Evolutionary conservation across 331 rosid genomes (phyloP).

Genomic region (Prunus yedoensis): DNA sequence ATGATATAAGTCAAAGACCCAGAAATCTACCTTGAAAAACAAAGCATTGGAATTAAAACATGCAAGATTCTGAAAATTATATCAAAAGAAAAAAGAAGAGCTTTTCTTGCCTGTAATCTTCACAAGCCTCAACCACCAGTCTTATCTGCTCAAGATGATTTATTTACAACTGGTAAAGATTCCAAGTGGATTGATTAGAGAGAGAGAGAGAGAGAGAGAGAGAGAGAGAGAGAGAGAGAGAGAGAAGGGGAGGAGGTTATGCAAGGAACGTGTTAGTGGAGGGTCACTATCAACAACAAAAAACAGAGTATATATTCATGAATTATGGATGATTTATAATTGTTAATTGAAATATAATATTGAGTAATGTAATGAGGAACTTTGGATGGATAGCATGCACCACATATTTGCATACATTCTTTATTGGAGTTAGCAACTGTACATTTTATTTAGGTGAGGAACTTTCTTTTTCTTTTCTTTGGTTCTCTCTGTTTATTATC

Average conservation of each 20-base stretch:
- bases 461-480: neutral
- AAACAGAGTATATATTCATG: neutral
- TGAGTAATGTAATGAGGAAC: neutral
- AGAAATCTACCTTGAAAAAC: constrained; percentile 23
- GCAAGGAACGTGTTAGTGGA: constrained; percentile 30
- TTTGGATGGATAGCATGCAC: neutral
- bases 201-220: neutral
- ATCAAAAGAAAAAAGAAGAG: neutral
- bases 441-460: neutral
- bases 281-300: constrained; percentile 46
- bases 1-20: constrained; percentile 11
- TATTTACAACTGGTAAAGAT: constrained; percentile 48
- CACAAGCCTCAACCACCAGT: constrained; percentile 41
- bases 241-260: neutral
- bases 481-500: constrained; percentile 7
- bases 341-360: neutral
- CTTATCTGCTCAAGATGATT: constrained; percentile 55
- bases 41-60: constrained; percentile 21
- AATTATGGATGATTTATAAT: neutral
- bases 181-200: constrained; percentile 37
- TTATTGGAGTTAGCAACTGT: neutral
- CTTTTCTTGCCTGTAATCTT: constrained; percentile 49
- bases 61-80: constrained; percentile 23
- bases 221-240: neutral
- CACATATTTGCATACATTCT: neutral